Percentiles rank a stretch among this genome's conserved stretches.
Conservation (phyloP, 768 basidiomycete species). For the Suillus subluteus region DNA sequence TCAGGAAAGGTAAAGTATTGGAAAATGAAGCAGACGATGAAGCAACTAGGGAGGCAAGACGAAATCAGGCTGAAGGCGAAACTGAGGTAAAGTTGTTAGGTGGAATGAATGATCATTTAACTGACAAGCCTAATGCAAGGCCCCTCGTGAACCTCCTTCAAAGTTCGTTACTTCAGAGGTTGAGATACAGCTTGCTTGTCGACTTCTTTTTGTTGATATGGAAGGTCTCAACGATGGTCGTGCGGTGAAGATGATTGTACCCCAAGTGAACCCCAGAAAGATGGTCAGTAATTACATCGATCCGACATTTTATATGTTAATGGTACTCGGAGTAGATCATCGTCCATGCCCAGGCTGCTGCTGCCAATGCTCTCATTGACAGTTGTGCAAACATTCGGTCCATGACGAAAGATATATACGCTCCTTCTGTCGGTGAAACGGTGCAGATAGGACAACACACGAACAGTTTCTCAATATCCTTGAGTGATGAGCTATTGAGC, state of each 20-base stretch:
- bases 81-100: conserved; percentile 58
- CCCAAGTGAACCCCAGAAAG: conserved; percentile 95
- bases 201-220: conserved; percentile 91
- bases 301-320: background rate
- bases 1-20: conserved; percentile 86
- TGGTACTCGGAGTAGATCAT: conserved; percentile 63
- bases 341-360: conserved; percentile 72
- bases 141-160: conserved; percentile 82
- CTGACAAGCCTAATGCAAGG: conserved; percentile 52
- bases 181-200: conserved; percentile 82
- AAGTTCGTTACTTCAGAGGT: conserved; percentile 82
- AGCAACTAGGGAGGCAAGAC: conserved; percentile 72
- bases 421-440: conserved; percentile 74
- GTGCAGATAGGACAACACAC: conserved; percentile 95
- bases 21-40: conserved; percentile 90
- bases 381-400: conserved; percentile 83
- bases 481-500: conserved; percentile 85
- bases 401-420: conserved; percentile 92
- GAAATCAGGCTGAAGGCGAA: conserved; percentile 73
- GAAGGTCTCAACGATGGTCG: conserved; percentile 97
- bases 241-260: conserved; percentile 94
- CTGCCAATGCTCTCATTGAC: conserved; percentile 74
- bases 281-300: conserved; percentile 58
- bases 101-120: background rate
- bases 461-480: conserved; percentile 90